Evolutionary conservation across 805 yeast genomes (phyloP).

Genomic region (Pichia insulana): DNA sequence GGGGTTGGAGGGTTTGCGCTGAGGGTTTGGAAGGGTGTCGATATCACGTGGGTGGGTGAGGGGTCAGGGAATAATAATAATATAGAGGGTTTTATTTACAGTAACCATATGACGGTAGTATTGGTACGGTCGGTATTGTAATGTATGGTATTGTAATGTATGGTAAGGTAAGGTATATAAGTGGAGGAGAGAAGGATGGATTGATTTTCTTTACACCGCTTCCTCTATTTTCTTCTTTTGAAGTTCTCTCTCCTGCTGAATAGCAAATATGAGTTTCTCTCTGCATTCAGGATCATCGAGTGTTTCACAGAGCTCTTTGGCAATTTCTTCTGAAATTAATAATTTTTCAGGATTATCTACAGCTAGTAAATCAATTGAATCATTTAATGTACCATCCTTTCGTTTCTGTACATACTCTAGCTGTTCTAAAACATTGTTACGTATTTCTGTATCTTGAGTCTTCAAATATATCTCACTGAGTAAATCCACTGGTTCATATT

Average conservation of each 20-base stretch:
- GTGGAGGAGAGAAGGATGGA: background rate
- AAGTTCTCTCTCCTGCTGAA: slow-evolving; percentile 40
- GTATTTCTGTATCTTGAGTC: slow-evolving; percentile 16
- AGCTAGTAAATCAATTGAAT: background rate
- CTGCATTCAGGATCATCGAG: slow-evolving; percentile 39
- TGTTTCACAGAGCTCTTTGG: slow-evolving; percentile 35
- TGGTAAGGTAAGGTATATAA: background rate
- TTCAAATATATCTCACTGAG: slow-evolving; percentile 25
- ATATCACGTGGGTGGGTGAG: no score
- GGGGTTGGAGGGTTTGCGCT: background rate
- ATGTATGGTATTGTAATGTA: no score
- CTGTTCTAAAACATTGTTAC: slow-evolving; percentile 15
- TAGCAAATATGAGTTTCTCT: slow-evolving; percentile 40
- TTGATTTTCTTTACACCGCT: background rate
- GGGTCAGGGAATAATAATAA: background rate
- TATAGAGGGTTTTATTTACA: background rate
- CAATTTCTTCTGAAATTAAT: slow-evolving; percentile 36
- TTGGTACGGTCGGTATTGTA: no score
- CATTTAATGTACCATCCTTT: slow-evolving; percentile 19
- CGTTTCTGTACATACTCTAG: slow-evolving; percentile 5
- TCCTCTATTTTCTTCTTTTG: background rate
- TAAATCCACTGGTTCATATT: slow-evolving; percentile 24
- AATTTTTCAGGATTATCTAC: slow-evolving; percentile 20
- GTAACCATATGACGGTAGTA: no score
- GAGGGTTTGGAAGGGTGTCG: background rate